A percentile compares a stretch with the other conserved stretches of the same genome.
These are phyloP conservation scores for Dendrobium nobile DNA, from an alignment of 106 monocot species.

Conservation along the genomic window DNA sequence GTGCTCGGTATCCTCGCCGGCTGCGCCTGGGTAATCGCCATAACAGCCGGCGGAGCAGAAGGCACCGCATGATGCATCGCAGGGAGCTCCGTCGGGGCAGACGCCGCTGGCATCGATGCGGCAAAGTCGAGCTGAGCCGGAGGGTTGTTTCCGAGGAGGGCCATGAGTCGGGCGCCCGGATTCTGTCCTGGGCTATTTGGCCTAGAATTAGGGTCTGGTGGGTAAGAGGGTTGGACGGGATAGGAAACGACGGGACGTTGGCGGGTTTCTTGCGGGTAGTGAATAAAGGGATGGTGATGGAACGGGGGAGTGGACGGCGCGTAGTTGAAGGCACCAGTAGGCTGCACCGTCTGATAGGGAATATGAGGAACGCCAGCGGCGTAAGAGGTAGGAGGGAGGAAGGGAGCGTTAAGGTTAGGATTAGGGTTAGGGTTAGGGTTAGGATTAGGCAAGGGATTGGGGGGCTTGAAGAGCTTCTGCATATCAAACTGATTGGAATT, in stretches of 20 bases:
- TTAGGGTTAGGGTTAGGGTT: constrained; percentile 24
- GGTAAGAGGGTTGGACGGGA: constrained; percentile 10
- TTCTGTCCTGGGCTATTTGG: constrained; percentile 14
- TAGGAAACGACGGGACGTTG: constrained; percentile 19
- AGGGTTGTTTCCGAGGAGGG: constrained; percentile 45
- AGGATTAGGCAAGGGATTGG: constrained; percentile 5
- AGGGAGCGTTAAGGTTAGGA: constrained; percentile 12
- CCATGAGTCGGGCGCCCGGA: constrained; percentile 81
- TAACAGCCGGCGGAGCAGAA: constrained; percentile 34
- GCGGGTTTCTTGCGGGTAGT: constrained; percentile 20
- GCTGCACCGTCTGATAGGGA: constrained; percentile 5
- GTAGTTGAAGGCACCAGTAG: constrained; percentile 8
- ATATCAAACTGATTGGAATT: constrained; percentile 31
- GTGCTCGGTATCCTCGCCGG: constrained; percentile 48
- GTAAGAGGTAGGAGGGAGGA: constrained; percentile 6
- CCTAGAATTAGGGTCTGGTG: constrained; percentile 18
- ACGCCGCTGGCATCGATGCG: constrained; percentile 46
- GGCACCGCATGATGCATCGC: constrained; percentile 35
- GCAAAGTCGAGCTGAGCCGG: constrained; percentile 49
- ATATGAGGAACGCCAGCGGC: not conserved
- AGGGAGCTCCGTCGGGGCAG: constrained; percentile 18
- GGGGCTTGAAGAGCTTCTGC: constrained; percentile 19
- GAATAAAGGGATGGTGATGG: constrained; percentile 5
- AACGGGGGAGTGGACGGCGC: constrained; percentile 13
- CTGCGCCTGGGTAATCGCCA: constrained; percentile 10